A percentile compares a stretch with the other conserved stretches of the same genome.
phyloP scores from a whole-genome alignment of 75 land plant species.

The Isoetes taiwanensis region DNA sequence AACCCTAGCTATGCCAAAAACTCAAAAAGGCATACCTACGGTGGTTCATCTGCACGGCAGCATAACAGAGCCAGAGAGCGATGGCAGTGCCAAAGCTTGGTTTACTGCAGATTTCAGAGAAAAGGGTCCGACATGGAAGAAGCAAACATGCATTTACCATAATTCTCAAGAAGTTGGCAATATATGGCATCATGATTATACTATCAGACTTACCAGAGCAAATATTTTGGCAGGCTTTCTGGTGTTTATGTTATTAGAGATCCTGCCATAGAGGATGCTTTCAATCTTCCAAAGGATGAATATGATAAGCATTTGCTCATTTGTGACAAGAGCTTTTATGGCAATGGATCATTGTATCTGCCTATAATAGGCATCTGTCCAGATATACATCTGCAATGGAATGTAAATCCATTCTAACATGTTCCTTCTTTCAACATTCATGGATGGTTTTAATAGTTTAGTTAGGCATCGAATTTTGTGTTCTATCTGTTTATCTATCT shows the following conservation, averaged over 20 bases:
- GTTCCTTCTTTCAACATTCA: background rate
- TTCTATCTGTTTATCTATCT: too few relatives aligned
- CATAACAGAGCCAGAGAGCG: background rate
- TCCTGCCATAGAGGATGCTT: background rate
- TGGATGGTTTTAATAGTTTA: background rate
- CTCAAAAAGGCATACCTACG: background rate
- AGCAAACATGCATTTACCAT: background rate
- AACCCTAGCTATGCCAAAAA: background rate
- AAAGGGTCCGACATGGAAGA: background rate
- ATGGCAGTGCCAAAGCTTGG: background rate
- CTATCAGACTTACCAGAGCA: constrained; percentile 2
- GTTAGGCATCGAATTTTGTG: background rate
- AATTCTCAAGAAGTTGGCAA: background rate
- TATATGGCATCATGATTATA: background rate
- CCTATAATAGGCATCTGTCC: background rate
- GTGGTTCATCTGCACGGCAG: background rate
- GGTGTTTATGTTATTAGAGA: constrained; percentile 1
- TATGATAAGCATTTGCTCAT: background rate
- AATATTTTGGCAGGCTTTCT: background rate
- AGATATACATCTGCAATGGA: background rate
- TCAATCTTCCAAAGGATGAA: background rate
- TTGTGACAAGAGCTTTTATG: background rate
- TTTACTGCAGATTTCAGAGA: background rate
- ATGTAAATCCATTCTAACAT: background rate
- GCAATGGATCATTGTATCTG: background rate